Percentiles rank a stretch among this genome's conserved stretches.
Conservation (phyloP, 306 rosid species). For the Prosopis cineraria region DNA sequence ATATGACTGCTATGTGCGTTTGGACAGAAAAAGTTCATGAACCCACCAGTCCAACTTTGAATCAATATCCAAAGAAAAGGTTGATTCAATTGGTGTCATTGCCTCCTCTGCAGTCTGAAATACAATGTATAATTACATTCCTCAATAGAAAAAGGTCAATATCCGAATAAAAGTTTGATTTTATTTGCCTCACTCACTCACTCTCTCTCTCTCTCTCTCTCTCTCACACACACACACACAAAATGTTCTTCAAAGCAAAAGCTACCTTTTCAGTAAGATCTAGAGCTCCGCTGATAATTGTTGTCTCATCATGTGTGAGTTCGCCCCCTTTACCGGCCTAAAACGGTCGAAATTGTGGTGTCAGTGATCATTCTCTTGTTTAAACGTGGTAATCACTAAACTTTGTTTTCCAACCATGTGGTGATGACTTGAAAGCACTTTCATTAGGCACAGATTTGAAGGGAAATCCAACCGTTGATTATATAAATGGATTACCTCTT, state of each 20-base stretch:
- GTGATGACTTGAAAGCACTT: conserved; percentile 11
- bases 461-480: conserved; percentile 20
- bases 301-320: conserved; percentile 93
- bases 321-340: conserved; percentile 99
- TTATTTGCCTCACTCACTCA: no score
- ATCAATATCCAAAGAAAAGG: conserved; percentile 89
- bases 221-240: neutral
- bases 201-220: no score
- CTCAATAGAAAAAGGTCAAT: conserved; percentile 27
- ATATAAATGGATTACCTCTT: conserved; percentile 78
- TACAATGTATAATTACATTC: conserved; percentile 25
- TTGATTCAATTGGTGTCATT: conserved; percentile 96
- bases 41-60: conserved; percentile 95
- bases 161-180: no score
- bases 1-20: neutral
- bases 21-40: conserved; percentile 23
- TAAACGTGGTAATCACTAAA: neutral
- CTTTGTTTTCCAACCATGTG: neutral
- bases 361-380: neutral
- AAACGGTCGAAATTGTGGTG: conserved; percentile 25
- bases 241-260: conserved; percentile 17
- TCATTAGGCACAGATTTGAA: conserved; percentile 15
- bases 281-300: conserved; percentile 91
- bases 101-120: conserved; percentile 97
- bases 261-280: conserved; percentile 89